Conservation (phyloP, 2,329 filamentous ascomycete genomes). For the Colletotrichum sp. region DNA sequence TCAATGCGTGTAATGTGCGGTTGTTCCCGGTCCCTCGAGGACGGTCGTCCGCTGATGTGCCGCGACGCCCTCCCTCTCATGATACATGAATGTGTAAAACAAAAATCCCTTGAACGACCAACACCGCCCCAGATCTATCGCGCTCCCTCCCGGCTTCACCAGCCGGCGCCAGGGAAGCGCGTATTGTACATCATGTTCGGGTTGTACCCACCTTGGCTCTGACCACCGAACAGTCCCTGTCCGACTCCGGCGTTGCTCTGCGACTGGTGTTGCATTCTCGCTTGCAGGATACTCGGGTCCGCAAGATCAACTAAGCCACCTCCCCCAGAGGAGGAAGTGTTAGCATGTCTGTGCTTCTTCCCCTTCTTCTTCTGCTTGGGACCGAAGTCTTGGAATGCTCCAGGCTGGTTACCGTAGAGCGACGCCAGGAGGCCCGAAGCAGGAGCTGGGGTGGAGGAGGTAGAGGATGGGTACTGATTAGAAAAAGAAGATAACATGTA, state of each 20-base stretch:
- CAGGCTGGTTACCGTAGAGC: constrained; percentile 87
- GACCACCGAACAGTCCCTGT: constrained; percentile 88
- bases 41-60: constrained; percentile 12
- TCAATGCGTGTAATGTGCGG: constrained; percentile 21
- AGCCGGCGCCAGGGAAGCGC: constrained; percentile 26
- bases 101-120: constrained; percentile 16
- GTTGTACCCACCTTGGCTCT: constrained; percentile 95
- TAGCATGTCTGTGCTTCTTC: constrained; percentile 99
- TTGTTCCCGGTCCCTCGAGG: constrained; percentile 13
- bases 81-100: constrained; percentile 23
- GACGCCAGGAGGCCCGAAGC: constrained; percentile 89
- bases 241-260: constrained; percentile 83
- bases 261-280: constrained; percentile 89
- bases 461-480: constrained; percentile 83
- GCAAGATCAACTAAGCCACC: constrained; percentile 99
- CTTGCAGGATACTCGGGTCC: constrained; percentile 99
- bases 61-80: constrained; percentile 20
- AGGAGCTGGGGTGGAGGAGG: constrained; percentile 84
- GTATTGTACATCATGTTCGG: constrained; percentile 80
- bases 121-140: constrained; percentile 13
- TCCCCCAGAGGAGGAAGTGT: constrained; percentile 99
- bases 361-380: constrained; percentile 99
- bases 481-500: constrained; percentile 93
- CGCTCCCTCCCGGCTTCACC: constrained; percentile 10
- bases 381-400: constrained; percentile 88